These are phyloP conservation scores for Irpex rosettiformis DNA, from an alignment of 1,284 basidiomycete genomes.

Conservation along the genomic window DNA sequence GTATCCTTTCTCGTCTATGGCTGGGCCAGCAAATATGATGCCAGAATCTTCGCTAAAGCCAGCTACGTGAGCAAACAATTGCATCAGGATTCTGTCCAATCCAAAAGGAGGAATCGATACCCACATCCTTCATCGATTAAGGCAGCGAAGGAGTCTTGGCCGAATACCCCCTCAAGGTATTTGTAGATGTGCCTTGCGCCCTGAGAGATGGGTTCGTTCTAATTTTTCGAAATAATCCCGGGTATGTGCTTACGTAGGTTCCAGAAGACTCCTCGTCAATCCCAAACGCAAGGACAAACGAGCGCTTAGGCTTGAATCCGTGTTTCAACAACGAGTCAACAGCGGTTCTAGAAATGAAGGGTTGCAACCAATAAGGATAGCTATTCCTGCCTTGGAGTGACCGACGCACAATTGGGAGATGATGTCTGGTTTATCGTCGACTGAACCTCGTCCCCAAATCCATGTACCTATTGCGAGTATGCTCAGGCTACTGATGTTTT, in stretches of 20 bases:
- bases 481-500: no score
- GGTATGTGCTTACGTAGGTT: not conserved
- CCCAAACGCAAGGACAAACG: conserved; percentile 63
- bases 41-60: conserved; percentile 32
- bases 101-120: no score
- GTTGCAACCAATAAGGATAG: not conserved
- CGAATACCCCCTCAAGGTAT: conserved; percentile 48
- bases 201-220: conserved; percentile 26
- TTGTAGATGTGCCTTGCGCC: conserved; percentile 45
- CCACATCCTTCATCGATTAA: conserved; percentile 52
- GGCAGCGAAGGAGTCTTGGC: conserved; percentile 49
- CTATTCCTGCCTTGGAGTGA: not conserved
- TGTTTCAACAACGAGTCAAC: conserved; percentile 48
- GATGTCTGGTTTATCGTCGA: conserved; percentile 59
- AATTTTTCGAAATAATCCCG: no score
- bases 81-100: no score
- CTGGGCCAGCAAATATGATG: conserved; percentile 43
- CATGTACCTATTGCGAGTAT: conserved; percentile 40
- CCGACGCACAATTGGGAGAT: conserved; percentile 49
- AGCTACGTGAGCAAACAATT: no score
- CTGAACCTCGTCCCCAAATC: conserved; percentile 63
- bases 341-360: conserved; percentile 34
- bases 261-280: conserved; percentile 64
- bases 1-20: conserved; percentile 64
- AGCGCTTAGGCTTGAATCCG: conserved; percentile 48